Conservation (phyloP, 352 stramenopile genomes). For the Elongisporangium senticosum region DNA sequence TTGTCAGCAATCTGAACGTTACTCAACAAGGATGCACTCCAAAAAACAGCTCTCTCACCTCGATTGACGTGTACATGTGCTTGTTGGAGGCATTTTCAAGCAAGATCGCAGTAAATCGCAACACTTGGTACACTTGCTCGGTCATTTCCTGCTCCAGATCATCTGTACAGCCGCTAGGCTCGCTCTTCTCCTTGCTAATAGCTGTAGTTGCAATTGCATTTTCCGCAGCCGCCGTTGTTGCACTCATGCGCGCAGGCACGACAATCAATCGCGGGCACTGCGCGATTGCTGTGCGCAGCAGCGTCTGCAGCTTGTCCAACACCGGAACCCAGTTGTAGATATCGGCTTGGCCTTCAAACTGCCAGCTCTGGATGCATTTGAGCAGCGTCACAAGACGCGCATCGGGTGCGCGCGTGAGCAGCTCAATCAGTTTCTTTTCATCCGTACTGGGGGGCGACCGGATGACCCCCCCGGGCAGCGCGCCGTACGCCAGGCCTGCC, state of each 20-base stretch:
- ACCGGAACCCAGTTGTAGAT: slow-evolving; percentile 61
- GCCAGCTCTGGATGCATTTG: slow-evolving; percentile 67
- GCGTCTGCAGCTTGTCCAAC: slow-evolving; percentile 43
- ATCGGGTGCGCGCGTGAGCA: slow-evolving; percentile 43
- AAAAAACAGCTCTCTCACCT: slow-evolving; percentile 17
- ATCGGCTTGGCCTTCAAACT: slow-evolving; percentile 76
- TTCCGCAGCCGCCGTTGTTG: slow-evolving; percentile 8
- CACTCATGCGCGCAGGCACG: slow-evolving; percentile 8
- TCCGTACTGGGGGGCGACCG: slow-evolving; percentile 31
- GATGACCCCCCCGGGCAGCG: background rate
- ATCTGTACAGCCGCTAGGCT: slow-evolving; percentile 6
- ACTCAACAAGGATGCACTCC: background rate
- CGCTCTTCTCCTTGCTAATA: slow-evolving; percentile 1
- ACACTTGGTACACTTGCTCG: slow-evolving; percentile 55
- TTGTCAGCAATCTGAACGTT: background rate
- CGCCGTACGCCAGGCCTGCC: slow-evolving; percentile 10
- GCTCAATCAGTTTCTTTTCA: slow-evolving; percentile 58
- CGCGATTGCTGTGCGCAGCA: slow-evolving; percentile 37
- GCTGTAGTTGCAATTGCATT: background rate
- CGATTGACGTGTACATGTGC: slow-evolving; percentile 55
- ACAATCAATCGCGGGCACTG: slow-evolving; percentile 41
- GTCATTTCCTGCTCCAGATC: slow-evolving; percentile 33
- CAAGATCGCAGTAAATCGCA: slow-evolving; percentile 71
- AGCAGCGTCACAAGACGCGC: slow-evolving; percentile 48
- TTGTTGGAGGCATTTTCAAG: slow-evolving; percentile 82